Percentiles rank a stretch among this genome's conserved stretches.
Conservation (phyloP, 2,329 filamentous ascomycete genomes). For the Uncinocarpus reesii region DNA sequence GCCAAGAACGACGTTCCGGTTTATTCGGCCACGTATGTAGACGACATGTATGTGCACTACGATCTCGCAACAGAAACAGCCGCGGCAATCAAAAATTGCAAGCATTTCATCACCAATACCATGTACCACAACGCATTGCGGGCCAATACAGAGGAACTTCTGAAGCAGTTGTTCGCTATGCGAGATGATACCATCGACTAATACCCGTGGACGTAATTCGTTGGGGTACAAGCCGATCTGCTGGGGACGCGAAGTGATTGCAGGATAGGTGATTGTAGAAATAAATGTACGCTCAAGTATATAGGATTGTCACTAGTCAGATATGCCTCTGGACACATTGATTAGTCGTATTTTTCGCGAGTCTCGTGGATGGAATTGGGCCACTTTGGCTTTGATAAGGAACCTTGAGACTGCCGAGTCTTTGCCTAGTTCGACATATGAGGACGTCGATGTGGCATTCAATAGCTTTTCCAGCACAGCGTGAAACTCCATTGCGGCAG, state of each 20-base stretch:
- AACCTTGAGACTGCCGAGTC: constrained; percentile 47
- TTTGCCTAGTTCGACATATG: constrained; percentile 40
- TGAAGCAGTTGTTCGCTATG: constrained; percentile 64
- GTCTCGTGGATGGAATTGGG: constrained; percentile 47
- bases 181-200: constrained; percentile 59
- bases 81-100: constrained; percentile 60
- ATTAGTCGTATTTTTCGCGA: constrained; percentile 43
- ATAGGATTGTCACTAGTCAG: constrained; percentile 6
- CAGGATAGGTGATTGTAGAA: not conserved
- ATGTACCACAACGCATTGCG: constrained; percentile 81
- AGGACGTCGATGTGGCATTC: constrained; percentile 33
- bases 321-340: constrained; percentile 36
- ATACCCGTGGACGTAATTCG: too few relatives aligned
- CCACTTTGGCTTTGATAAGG: constrained; percentile 45
- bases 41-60: constrained; percentile 90
- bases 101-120: constrained; percentile 73
- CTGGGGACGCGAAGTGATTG: too few relatives aligned
- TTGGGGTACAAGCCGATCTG: too few relatives aligned
- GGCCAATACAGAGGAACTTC: constrained; percentile 61
- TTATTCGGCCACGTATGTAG: constrained; percentile 70
- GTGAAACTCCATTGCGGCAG: constrained; percentile 40
- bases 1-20: constrained; percentile 70
- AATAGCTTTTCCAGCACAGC: constrained; percentile 40
- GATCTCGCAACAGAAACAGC: constrained; percentile 65
- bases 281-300: not conserved